Evolutionary conservation across 2,329 filamentous ascomycete species (phyloP), one percentile per base, ranked within the genome.

Genomic region (Fusarium haematococcum): DNA sequence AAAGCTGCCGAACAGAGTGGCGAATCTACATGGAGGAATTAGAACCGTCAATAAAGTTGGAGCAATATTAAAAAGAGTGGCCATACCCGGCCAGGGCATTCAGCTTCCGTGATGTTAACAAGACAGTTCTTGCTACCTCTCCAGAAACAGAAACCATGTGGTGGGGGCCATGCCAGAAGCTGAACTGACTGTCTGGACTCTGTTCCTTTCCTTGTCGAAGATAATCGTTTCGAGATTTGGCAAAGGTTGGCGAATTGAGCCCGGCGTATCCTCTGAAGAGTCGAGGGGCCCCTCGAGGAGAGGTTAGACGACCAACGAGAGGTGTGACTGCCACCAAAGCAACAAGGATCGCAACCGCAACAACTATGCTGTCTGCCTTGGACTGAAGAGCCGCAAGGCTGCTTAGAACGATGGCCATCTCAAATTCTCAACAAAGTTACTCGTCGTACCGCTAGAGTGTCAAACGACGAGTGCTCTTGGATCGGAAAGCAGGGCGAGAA

Each of bases 81-180:
- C 2, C 77, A 45, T 82, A 87, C 77, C 86, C 87, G 52, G 85
- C 83, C 1, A 69, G 58, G 25, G 88, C 82, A n/a, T 83, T 81
- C 35, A 90, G 75, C 1, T 83, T 82, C 43, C 82, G 84, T 32
- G 81, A 83, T 16, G 87, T 86, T 43, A 86, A 86, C 65, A 87
- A 88, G 2, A 84, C 48, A 27, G 83, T 80, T 18, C 87, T 81
- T 2, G 80, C 83, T 13, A 83, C 80, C 5, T 83, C 80, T 2
- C 87, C 86, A 5, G 81, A 83, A 13, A 89, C 57, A 2, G 81
- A 85, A 10, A 89, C 79, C 14, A 89, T 82, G 3, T 81, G 81
- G 65, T 85, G 81, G 7, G 82, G 76, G 0, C 88, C 87, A 4
- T 85, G 84, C 70, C 85, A 85, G 74, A 88, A 89, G 61, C 82